Evolutionary conservation across 1,284 basidiomycete species (phyloP), one percentile per base, ranked within the genome.

Genomic region (Acaromyces ingoldii): DNA sequence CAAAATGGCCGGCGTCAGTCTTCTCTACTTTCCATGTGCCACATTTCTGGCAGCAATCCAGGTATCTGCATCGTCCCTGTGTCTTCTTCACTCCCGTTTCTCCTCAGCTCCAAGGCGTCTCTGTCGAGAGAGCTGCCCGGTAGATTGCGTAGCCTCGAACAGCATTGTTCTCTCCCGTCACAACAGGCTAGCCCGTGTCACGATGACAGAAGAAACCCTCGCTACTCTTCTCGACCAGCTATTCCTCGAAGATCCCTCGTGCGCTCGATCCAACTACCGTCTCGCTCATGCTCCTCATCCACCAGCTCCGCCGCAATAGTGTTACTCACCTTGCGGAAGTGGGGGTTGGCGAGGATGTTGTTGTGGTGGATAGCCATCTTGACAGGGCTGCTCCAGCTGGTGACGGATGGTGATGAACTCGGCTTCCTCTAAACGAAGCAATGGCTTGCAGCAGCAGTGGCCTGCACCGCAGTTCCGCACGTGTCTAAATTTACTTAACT

Each of bases 241-340:
- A 3, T 17, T 37, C 24, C 6, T 37, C 36, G 3, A 17, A 37
- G 7, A 43, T 9, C 28, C 22, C 28, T 43, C 4, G 10, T 3
- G 40, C 15, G 17, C 3, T 43, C 22, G 40, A 40, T 11, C 17
- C 31, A 17, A 36, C 28, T 29, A 30, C 9, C 25, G 33, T 46
- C 26, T 46, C 6, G 13, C 19, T 46, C 43, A 42, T 42, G 17
- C 42, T 13, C 24, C n/a, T 15, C 15, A 22, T 25, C 21, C 4
- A 17, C 42, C 25, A 13, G 22, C 46, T 48, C 17, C 31, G 22
- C 31, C 33, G n/a, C 34, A 10, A 4, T 39, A 24, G 11, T 11
- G 6, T 9, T 47, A 22, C 45, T 33, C n/a, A 47, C 34, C 86
- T 98, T 98, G 81, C 85, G 89, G 85, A 96, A 96, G 78, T 96